Conservation (phyloP, 352 stramenopile species). For the Pythium utonaiense region DNA sequence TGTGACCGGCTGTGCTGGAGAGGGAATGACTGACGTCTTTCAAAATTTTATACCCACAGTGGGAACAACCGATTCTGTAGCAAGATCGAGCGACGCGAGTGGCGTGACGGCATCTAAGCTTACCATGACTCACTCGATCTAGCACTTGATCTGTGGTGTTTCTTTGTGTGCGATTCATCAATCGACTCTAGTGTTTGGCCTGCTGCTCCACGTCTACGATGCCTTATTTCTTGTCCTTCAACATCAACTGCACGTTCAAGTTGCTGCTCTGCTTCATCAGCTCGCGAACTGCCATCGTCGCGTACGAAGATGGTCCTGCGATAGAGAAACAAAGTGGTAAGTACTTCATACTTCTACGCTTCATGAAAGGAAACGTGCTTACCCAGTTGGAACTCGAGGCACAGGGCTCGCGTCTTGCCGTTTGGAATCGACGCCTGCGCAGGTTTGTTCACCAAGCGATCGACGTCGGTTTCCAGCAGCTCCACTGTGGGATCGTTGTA, state of each 20-base stretch:
- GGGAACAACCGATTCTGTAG: constrained; percentile 81
- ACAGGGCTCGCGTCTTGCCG: constrained; percentile 63
- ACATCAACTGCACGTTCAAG: constrained; percentile 56
- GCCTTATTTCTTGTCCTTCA: constrained; percentile 31
- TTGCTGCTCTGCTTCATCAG: constrained; percentile 93
- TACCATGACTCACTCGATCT: neutral
- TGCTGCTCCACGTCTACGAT: neutral
- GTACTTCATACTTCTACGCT: neutral
- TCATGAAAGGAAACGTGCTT: constrained; percentile 5
- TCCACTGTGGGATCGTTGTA: constrained; percentile 92
- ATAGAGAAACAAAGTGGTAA: neutral
- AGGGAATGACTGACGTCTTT: neutral
- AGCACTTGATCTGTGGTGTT: no score
- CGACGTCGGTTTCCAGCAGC: constrained; percentile 93
- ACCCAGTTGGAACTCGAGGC: constrained; percentile 79
- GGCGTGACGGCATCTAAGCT: constrained; percentile 43
- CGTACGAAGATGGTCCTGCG: constrained; percentile 88
- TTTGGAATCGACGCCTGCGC: constrained; percentile 49
- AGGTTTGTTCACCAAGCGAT: constrained; percentile 44
- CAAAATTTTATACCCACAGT: constrained; percentile 29
- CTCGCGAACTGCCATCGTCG: constrained; percentile 95
- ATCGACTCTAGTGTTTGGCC: neutral
- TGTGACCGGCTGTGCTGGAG: neutral
- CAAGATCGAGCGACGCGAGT: constrained; percentile 77
- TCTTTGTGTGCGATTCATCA: neutral